phyloP scores from a whole-genome alignment of 2,329 filamentous ascomycete genomes.

The Colletotrichum orchidophilum region DNA sequence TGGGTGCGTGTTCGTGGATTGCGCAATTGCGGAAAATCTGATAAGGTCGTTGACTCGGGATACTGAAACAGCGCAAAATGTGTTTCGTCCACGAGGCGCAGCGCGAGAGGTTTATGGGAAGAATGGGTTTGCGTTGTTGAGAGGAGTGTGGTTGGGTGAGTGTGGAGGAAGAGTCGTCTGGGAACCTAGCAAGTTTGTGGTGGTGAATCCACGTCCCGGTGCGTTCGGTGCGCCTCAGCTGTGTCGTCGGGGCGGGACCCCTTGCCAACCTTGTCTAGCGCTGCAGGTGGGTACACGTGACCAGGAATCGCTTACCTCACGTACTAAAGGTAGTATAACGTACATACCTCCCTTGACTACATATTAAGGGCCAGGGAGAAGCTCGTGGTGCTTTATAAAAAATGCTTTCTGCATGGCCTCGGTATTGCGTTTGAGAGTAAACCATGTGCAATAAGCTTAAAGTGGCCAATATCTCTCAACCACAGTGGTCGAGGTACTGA shows the following conservation, averaged over 20 bases:
- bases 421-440: not conserved
- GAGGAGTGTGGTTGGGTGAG: constrained; percentile 11
- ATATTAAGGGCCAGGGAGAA: not conserved
- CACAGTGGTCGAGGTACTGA: not conserved
- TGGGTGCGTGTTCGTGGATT: not conserved
- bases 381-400: not conserved
- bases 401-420: too few species aligned
- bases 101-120: constrained; percentile 20
- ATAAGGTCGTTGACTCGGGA: constrained; percentile 21
- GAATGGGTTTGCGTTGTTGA: constrained; percentile 12
- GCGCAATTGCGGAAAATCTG: constrained; percentile 18
- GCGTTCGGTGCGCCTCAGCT: constrained; percentile 28
- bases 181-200: constrained; percentile 29
- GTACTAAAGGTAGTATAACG: too few species aligned
- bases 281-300: constrained; percentile 21
- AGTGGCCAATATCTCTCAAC: not conserved
- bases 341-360: not conserved
- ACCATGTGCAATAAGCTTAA: not conserved
- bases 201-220: constrained; percentile 9
- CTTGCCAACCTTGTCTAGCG: constrained; percentile 17
- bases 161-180: constrained; percentile 18
- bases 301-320: too few species aligned
- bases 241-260: constrained; percentile 24
- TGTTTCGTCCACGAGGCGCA: constrained; percentile 32
- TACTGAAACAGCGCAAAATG: constrained; percentile 31